Base-by-base conservation (phyloP, 2,329 filamentous ascomycete species). In the Pseudogymnoascus sp. region DNA sequence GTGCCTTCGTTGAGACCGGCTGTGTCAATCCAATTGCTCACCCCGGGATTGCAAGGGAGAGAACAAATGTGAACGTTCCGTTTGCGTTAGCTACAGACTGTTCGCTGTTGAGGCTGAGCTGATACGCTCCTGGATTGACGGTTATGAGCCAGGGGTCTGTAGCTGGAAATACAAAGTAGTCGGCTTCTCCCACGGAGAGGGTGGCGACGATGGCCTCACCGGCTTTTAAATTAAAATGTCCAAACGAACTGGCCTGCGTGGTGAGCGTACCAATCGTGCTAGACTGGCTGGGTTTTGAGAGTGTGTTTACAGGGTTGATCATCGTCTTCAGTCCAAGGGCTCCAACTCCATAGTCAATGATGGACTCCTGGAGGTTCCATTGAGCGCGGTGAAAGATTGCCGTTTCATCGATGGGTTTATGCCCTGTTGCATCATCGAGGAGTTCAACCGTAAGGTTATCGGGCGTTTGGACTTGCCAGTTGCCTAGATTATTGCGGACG, bases 361-460 rank as follows among this genome's bases (percentile, higher is more conserved):
- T 53, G 14, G 24, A 53, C 26, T 53, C 47, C 47, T 53, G 47
- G 2, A 53, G 26, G 4, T 53, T 53, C 47, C 47, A 53, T 11
- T 53, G 47, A 11, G 47, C 47, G 1, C 26, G 14, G 47, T 53
- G 47, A 14, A 53, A 31, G 47, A 53, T 53, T 1, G 47, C 26
- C 47, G 47, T 53, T 26, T 53, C 47, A 6, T 53, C 47, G n/a
- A 53, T 31, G 7, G 47, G 47, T 53, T 53, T 53, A 4, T 31
- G 47, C 1, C 47, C 47, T 10, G 47, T 16, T 53, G 26, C 47
- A 2, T 53, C n/a, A 8, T 53, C 47, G 5, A 53, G 14, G 47
- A 53, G 47, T 13, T 53, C 47, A 53, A 53, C n/a, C 47, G 47
- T 53, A 11, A 53, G 26, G 26, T 53, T 53, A 53, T 53, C 47